A percentile compares a stretch with the other conserved stretches of the same genome.
phyloP scores from a whole-genome alignment of 805 yeast species.

The Wickerhamiella alocasiicola region DNA sequence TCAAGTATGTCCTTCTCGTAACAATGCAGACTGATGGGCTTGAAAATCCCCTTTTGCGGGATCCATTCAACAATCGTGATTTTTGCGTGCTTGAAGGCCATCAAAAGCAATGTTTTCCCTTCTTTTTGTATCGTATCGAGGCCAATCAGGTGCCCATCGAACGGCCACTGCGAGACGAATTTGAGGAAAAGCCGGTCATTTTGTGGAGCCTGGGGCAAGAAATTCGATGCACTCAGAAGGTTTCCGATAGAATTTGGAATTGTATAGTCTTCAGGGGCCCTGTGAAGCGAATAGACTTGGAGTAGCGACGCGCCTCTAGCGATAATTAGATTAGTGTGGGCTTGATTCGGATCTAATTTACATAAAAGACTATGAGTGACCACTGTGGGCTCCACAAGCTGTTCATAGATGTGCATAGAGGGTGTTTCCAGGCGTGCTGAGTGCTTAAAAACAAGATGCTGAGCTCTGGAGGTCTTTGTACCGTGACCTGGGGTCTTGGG shows the following conservation, averaged over 20 bases:
- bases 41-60: slow-evolving; percentile 36
- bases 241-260: not conserved
- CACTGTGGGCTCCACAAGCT: slow-evolving; percentile 62
- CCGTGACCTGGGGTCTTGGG: too few relatives aligned
- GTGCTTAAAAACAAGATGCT: too few relatives aligned
- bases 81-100: slow-evolving; percentile 66
- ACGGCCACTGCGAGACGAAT: slow-evolving; percentile 49
- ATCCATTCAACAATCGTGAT: slow-evolving; percentile 69
- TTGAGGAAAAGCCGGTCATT: slow-evolving; percentile 23
- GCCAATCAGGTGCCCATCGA: slow-evolving; percentile 56
- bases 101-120: slow-evolving; percentile 34
- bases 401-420: slow-evolving; percentile 67
- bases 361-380: slow-evolving; percentile 46
- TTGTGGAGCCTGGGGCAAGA: slow-evolving; percentile 24
- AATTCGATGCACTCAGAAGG: not conserved
- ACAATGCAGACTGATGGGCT: slow-evolving; percentile 70
- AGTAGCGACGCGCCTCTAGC: slow-evolving; percentile 54
- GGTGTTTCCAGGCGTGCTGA: too few relatives aligned
- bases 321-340: slow-evolving; percentile 43
- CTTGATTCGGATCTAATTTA: slow-evolving; percentile 27
- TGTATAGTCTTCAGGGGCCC: not conserved
- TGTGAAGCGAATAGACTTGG: slow-evolving; percentile 38
- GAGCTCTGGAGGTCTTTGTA: too few relatives aligned
- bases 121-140: slow-evolving; percentile 39
- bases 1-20: slow-evolving; percentile 55